These are phyloP conservation scores for Diplodia scrobiculata DNA, from an alignment of 2,329 filamentous ascomycete genomes.

Conservation along the genomic window DNA sequence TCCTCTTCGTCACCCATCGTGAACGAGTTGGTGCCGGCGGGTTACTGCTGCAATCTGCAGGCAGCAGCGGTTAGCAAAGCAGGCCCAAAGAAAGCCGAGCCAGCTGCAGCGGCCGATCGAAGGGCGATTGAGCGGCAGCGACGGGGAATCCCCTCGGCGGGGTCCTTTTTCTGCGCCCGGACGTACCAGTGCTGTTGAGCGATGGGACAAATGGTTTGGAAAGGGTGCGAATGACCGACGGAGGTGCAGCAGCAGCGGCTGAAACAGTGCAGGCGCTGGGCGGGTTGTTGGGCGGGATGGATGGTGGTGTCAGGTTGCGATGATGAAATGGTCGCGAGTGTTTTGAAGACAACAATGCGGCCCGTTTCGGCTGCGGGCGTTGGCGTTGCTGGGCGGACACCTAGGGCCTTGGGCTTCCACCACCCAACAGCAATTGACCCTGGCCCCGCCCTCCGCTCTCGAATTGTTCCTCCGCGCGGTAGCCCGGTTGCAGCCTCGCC, in stretches of 20 bases:
- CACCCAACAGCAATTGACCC: slow-evolving; percentile 23
- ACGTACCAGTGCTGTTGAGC: slow-evolving; percentile 10
- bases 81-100: no score
- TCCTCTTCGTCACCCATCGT: slow-evolving; percentile 85
- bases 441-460: slow-evolving; percentile 1
- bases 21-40: not conserved
- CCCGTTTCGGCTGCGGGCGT: slow-evolving; percentile 24
- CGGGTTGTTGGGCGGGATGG: not conserved
- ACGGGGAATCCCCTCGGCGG: slow-evolving; percentile 2
- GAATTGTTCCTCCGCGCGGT: not conserved
- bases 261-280: not conserved
- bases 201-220: not conserved
- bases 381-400: slow-evolving; percentile 27
- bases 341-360: slow-evolving; percentile 29
- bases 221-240: not conserved
- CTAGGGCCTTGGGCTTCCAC: slow-evolving; percentile 9
- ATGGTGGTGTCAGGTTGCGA: slow-evolving; percentile 11
- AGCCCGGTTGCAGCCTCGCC: not conserved
- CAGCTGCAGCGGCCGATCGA: not conserved
- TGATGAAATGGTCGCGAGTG: slow-evolving; percentile 22
- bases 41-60: slow-evolving; percentile 24
- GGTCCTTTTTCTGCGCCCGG: slow-evolving; percentile 11
- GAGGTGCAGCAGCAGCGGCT: not conserved
- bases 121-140: not conserved
- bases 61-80: not conserved